phyloP scores from a whole-genome alignment of 2,329 filamentous ascomycete genomes.

The Taxawa tesnikishii region DNA sequence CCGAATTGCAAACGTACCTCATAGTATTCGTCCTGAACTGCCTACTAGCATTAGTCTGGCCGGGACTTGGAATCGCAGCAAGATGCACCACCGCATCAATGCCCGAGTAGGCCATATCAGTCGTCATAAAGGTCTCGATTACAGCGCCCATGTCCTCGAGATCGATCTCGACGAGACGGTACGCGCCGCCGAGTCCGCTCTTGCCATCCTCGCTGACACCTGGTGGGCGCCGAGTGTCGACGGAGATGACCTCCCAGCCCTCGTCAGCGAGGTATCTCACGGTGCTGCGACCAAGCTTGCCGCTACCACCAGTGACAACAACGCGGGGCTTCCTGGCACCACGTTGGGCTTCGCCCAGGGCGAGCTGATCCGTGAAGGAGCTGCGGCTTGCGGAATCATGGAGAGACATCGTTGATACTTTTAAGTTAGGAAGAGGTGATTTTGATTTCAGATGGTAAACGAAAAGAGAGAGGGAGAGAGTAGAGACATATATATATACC shows the following conservation, averaged over 20 bases:
- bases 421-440: too few species aligned
- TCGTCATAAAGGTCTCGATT: conserved; percentile 12
- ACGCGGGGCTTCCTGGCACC: conserved; percentile 10
- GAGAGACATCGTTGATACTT: too few species aligned
- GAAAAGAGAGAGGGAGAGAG: too few species aligned
- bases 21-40: conserved; percentile 14
- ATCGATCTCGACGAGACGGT: conserved; percentile 13
- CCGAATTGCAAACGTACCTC: too few species aligned
- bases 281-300: conserved; percentile 13
- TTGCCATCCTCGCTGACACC: conserved; percentile 14
- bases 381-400: too few species aligned
- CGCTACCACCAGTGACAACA: conserved; percentile 13
- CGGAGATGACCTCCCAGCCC: conserved; percentile 14
- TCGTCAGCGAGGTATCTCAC: conserved; percentile 13
- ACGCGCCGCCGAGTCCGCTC: conserved; percentile 11
- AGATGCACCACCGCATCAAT: conserved; percentile 13
- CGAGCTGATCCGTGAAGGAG: conserved; percentile 14
- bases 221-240: conserved; percentile 12
- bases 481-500: too few species aligned
- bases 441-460: too few species aligned
- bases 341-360: conserved; percentile 12
- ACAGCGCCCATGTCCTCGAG: conserved; percentile 14
- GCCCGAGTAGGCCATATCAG: conserved; percentile 13
- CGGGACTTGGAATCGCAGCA: conserved; percentile 13
- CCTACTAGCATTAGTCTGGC: conserved; percentile 12